Evolutionary conservation across 2,329 filamentous ascomycete genomes (phyloP).

Genomic region (Neoarthrinium moseri): DNA sequence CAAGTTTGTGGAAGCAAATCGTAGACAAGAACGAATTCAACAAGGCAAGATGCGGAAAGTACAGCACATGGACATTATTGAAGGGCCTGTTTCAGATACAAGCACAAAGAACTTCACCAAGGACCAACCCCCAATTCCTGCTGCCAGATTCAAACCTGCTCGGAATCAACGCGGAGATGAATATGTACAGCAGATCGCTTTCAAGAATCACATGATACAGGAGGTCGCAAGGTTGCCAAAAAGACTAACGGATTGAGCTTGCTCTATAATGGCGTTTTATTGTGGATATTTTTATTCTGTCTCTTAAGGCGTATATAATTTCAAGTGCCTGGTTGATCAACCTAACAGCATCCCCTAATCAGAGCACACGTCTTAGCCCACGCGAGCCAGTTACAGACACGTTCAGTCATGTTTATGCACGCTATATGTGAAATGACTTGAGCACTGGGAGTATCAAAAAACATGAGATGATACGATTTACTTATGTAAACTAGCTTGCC

Average conservation of each 20-base stretch:
- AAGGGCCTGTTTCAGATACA: not conserved
- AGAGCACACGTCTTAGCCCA: too few relatives aligned
- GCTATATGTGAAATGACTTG: too few relatives aligned
- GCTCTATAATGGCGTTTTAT: too few relatives aligned
- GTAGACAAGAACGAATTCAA: not conserved
- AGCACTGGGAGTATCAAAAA: too few relatives aligned
- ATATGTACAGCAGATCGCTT: not conserved
- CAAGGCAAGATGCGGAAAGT: not conserved
- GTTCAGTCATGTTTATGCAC: too few relatives aligned
- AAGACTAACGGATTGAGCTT: not conserved
- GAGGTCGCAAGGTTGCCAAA: not conserved
- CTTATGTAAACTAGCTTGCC: too few relatives aligned
- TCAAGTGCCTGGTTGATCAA: too few relatives aligned
- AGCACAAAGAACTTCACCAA: not conserved
- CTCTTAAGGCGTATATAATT: too few relatives aligned
- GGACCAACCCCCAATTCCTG: not conserved
- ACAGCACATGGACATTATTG: not conserved
- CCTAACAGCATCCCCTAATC: too few relatives aligned
- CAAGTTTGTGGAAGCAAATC: not conserved
- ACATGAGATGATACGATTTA: too few relatives aligned
- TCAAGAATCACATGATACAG: not conserved
- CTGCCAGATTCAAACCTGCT: not conserved
- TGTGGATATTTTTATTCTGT: too few relatives aligned
- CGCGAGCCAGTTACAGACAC: too few relatives aligned
- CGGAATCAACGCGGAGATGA: not conserved